These are phyloP conservation scores for Lagenaria siceraria DNA, from an alignment of 306 rosid species.

Conservation along the genomic window DNA sequence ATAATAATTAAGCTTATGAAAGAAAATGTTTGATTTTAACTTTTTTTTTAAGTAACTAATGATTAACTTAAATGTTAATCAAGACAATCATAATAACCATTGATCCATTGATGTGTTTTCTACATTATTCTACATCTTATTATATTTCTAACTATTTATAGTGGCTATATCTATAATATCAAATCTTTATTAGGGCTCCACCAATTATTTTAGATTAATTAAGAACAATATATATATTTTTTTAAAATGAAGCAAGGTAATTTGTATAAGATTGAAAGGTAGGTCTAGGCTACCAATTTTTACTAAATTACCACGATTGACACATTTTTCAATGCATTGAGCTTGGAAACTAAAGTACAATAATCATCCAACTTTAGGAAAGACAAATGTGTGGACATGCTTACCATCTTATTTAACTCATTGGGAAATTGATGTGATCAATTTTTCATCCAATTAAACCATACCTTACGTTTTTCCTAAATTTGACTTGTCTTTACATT, in stretches of 20 bases:
- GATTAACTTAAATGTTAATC: background rate
- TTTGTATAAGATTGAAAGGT: background rate
- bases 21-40: background rate
- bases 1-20: background rate
- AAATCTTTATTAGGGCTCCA: background rate
- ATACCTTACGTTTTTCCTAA: background rate
- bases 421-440: background rate
- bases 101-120: background rate
- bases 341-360: background rate
- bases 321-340: background rate
- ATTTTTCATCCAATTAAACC: background rate
- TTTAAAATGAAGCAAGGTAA: background rate
- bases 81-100: background rate
- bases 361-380: background rate
- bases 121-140: background rate
- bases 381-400: background rate
- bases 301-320: background rate
- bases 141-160: background rate
- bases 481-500: slow-evolving; percentile 1
- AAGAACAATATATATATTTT: background rate
- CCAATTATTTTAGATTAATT: background rate
- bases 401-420: background rate
- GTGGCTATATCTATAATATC: background rate
- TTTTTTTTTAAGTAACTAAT: background rate
- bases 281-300: background rate